These are phyloP conservation scores for Thelonectria olida DNA, from an alignment of 2,329 filamentous ascomycete genomes.

Conservation along the genomic window DNA sequence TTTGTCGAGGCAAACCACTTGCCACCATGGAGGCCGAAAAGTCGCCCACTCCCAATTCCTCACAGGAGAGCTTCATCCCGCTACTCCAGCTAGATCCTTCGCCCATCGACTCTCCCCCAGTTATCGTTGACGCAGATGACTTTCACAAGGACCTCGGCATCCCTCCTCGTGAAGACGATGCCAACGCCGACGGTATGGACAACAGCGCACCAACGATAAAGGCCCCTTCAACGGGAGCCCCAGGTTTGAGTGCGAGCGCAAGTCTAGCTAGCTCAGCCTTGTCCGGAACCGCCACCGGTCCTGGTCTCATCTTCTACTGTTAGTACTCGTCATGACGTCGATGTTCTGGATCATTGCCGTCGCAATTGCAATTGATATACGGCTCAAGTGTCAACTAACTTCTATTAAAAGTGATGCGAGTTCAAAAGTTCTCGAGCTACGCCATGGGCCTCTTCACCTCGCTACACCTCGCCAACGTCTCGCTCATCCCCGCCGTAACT, in stretches of 20 bases:
- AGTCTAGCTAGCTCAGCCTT: slow-evolving; percentile 26
- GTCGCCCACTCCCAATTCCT: slow-evolving; percentile 16
- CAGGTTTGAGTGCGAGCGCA: slow-evolving; percentile 66
- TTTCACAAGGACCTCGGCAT: slow-evolving; percentile 49
- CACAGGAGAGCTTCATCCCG: slow-evolving; percentile 58
- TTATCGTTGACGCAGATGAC: slow-evolving; percentile 52
- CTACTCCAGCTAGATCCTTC: slow-evolving; percentile 84
- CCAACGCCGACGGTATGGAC: slow-evolving; percentile 42
- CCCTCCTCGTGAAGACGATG: slow-evolving; percentile 34
- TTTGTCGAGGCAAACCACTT: slow-evolving; percentile 4
- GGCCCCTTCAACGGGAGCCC: slow-evolving; percentile 54
- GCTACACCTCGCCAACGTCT: slow-evolving; percentile 83
- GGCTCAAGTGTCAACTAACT: slow-evolving; percentile 6
- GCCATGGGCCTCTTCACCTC: slow-evolving; percentile 79
- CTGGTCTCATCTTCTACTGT: slow-evolving; percentile 81
- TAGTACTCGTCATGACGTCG: slow-evolving; percentile 42
- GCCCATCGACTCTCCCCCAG: slow-evolving; percentile 71
- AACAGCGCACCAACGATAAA: slow-evolving; percentile 45
- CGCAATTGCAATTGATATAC: neutral
- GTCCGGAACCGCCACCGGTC: slow-evolving; percentile 51
- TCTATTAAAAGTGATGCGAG: slow-evolving; percentile 51
- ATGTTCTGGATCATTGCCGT: neutral
- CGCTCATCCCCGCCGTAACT: slow-evolving; percentile 79
- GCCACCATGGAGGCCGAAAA: slow-evolving; percentile 36
- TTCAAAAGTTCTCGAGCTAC: slow-evolving; percentile 92